Conservation (phyloP, 441 rosid genomes). For the Gossypium armourianum region DNA sequence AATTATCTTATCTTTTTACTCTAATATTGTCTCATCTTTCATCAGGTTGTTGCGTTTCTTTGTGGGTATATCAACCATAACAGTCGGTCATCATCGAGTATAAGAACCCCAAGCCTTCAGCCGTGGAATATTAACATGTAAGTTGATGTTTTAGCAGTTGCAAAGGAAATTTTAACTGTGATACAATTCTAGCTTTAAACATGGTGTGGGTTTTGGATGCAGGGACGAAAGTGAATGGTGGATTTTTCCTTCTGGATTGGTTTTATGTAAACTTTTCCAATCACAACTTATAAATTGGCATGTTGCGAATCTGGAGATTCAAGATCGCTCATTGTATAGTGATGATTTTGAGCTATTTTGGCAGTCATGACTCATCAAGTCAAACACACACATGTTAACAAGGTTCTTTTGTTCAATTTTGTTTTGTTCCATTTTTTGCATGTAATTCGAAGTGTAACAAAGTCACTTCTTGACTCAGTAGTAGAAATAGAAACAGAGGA, state of each 20-base stretch:
- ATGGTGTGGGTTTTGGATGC: slow-evolving; percentile 23
- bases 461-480: slow-evolving; percentile 27
- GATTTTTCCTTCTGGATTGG: slow-evolving; percentile 93
- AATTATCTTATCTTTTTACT: background rate
- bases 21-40: slow-evolving; percentile 5
- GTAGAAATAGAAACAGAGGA: slow-evolving; percentile 24
- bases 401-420: slow-evolving; percentile 12
- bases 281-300: slow-evolving; percentile 93
- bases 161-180: background rate
- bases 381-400: slow-evolving; percentile 17
- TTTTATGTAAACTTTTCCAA: slow-evolving; percentile 76
- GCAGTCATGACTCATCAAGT: slow-evolving; percentile 57
- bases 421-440: slow-evolving; percentile 5
- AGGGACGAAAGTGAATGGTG: slow-evolving; percentile 99
- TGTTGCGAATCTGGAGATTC: slow-evolving; percentile 91
- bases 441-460: slow-evolving; percentile 21
- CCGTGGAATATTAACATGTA: slow-evolving; percentile 98
- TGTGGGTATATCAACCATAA: slow-evolving; percentile 83
- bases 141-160: slow-evolving; percentile 23
- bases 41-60: slow-evolving; percentile 71
- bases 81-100: slow-evolving; percentile 52
- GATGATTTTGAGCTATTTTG: slow-evolving; percentile 78
- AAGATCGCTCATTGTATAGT: slow-evolving; percentile 95
- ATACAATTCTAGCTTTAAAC: slow-evolving; percentile 1
- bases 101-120: slow-evolving; percentile 52